Evolutionary conservation across 2,329 filamentous ascomycete species (phyloP), one percentile per base, ranked within the genome.

Genomic region (Trichoderma afroharzianum): DNA sequence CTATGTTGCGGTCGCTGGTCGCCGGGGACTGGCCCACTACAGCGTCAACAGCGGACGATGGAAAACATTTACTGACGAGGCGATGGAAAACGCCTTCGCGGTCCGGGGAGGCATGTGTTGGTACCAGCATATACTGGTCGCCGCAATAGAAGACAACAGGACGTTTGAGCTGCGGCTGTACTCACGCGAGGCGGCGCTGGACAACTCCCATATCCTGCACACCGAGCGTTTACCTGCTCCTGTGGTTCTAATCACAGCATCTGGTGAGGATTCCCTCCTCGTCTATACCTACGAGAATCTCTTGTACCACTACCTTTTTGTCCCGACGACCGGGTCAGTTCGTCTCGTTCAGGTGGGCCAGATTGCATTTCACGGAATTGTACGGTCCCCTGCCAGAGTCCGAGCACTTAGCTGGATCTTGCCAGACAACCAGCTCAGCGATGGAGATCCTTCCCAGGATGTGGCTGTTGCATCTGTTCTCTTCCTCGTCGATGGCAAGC

Each of bases 281-380:
- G 95, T 98, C 12, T 99, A 99, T 80, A 99, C 96, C 0, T 95
- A 97, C 79, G 95, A 98, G 79, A 99, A 99, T 80, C 88, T 97
- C 12, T 87, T 99, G 18, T 96, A 98, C 78, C 96, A 99, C 80
- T 99, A 94, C 80, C 90, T 99, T 72, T 95, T 99, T 74, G 90
- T 93, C 0, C 88, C 90, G 0, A 86, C 89, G 26, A 86, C 88
- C n/a, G 90, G 86, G 18, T 84, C 90, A 26, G 88, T 97, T 39
- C 91, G 90, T 57, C 87, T 98, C 33, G 88, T 97, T 7, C 94
- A 97, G 79, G 95, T 98, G n/a, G 96, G 97, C 11, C 96, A 98
- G 80, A 99, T 99, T 77, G 95, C 94, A 14, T 96, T 99, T 76
- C 93, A 99, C 80, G 96, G 96, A 59, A 98, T 99, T 73, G 95